Conservation (phyloP, 768 basidiomycete genomes). For the Hericium alpestre region DNA sequence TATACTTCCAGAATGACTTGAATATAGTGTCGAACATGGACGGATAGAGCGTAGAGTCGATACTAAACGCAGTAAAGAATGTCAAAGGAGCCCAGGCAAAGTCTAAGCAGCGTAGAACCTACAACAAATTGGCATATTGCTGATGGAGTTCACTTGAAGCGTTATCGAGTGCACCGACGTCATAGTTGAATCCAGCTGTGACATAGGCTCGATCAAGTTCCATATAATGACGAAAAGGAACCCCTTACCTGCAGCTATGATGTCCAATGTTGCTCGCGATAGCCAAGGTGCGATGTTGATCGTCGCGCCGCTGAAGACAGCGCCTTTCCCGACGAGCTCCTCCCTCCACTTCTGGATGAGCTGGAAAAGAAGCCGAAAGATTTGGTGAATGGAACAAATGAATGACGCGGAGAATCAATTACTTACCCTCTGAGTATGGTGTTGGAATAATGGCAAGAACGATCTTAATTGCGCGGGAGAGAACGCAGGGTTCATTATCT, state of each 20-base stretch:
- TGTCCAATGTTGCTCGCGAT: not conserved
- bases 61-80: not conserved
- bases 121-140: not conserved
- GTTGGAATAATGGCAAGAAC: not conserved
- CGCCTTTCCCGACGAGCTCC: not conserved
- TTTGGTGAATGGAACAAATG: not conserved
- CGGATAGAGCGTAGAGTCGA: not conserved
- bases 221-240: not conserved
- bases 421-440: not conserved
- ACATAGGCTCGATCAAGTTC: not conserved
- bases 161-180: not conserved
- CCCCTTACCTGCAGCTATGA: not conserved
- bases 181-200: not conserved
- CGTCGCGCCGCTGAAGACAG: not conserved
- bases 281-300: slow-evolving; percentile 1
- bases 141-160: not conserved
- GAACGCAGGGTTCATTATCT: slow-evolving; percentile 1
- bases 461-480: not conserved
- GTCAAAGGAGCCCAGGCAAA: not conserved
- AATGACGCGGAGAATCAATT: not conserved
- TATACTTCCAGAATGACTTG: not conserved
- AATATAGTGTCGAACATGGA: not conserved
- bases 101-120: not conserved
- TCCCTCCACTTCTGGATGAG: not conserved
- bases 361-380: not conserved